Conservation (phyloP, 345 rosid species). For the Diplotaxis tenuifolia region DNA sequence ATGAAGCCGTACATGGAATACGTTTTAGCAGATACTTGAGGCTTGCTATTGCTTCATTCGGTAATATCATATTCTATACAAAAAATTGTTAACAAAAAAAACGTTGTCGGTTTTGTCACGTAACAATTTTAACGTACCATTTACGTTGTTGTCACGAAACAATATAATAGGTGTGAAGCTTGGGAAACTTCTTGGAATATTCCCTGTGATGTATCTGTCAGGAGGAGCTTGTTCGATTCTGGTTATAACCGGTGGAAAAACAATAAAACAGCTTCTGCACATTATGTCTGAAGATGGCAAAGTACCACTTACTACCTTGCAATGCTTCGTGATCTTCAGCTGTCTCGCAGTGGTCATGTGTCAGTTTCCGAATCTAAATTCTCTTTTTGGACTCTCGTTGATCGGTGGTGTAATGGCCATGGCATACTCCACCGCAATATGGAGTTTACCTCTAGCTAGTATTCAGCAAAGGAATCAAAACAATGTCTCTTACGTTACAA, state of each 20-base stretch:
- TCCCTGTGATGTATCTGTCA: slow-evolving; percentile 63
- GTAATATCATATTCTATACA: slow-evolving; percentile 32
- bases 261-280: slow-evolving; percentile 31
- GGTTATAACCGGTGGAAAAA: slow-evolving; percentile 53
- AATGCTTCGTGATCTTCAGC: slow-evolving; percentile 59
- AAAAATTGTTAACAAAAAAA: too few relatives aligned
- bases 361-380: slow-evolving; percentile 66
- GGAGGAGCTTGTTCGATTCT: slow-evolving; percentile 59
- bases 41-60: slow-evolving; percentile 57
- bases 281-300: slow-evolving; percentile 24
- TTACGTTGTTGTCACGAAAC: background rate
- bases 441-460: slow-evolving; percentile 48
- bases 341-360: slow-evolving; percentile 46
- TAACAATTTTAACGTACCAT: background rate
- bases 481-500: slow-evolving; percentile 42
- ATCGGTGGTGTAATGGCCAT: slow-evolving; percentile 54
- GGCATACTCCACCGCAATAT: slow-evolving; percentile 52
- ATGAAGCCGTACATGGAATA: slow-evolving; percentile 56
- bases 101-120: background rate
- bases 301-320: slow-evolving; percentile 42
- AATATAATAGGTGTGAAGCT: slow-evolving; percentile 45
- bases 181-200: slow-evolving; percentile 47
- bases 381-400: slow-evolving; percentile 58
- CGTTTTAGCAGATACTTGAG: slow-evolving; percentile 75
- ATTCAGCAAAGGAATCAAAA: slow-evolving; percentile 35